Evolutionary conservation across 177 flowering plant species (phyloP).

Genomic region (Vitis hybrid): DNA sequence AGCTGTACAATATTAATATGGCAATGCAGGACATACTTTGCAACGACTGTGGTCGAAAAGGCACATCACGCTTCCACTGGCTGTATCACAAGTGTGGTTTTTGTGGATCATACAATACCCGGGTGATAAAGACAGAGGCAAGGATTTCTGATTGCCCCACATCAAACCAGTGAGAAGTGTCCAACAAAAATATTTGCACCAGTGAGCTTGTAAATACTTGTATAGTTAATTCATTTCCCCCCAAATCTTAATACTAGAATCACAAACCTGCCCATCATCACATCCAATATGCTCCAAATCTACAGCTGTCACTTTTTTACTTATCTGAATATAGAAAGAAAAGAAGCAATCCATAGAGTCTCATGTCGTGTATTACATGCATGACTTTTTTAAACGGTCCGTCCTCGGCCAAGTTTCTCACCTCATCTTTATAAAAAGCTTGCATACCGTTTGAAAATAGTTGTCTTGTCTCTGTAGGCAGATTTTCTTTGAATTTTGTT

Average conservation of each 20-base stretch:
- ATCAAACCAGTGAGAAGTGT: conserved; percentile 12
- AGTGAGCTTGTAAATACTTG: conserved; percentile 17
- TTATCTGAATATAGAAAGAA: not conserved
- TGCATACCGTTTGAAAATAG: not conserved
- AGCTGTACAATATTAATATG: not conserved
- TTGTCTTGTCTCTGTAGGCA: not conserved
- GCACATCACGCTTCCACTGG: conserved; percentile 57
- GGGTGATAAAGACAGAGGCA: conserved; percentile 51
- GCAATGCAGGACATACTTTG: conserved; percentile 56
- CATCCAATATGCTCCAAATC: not conserved
- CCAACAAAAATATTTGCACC: not conserved
- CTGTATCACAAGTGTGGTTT: conserved; percentile 56
- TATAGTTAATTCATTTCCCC: conserved; percentile 11
- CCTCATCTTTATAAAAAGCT: not conserved
- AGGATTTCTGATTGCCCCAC: conserved; percentile 18
- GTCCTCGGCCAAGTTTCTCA: not conserved
- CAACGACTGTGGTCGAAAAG: conserved; percentile 59
- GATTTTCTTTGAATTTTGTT: not conserved
- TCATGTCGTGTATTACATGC: too few relatives aligned
- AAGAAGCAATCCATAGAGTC: not conserved
- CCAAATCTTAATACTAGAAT: not conserved
- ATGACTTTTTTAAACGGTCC: not conserved
- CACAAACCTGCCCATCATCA: not conserved
- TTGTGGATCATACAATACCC: conserved; percentile 64
- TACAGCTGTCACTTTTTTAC: not conserved